Base-by-base conservation (phyloP, 768 basidiomycete species). In the Serendipita indica region DNA sequence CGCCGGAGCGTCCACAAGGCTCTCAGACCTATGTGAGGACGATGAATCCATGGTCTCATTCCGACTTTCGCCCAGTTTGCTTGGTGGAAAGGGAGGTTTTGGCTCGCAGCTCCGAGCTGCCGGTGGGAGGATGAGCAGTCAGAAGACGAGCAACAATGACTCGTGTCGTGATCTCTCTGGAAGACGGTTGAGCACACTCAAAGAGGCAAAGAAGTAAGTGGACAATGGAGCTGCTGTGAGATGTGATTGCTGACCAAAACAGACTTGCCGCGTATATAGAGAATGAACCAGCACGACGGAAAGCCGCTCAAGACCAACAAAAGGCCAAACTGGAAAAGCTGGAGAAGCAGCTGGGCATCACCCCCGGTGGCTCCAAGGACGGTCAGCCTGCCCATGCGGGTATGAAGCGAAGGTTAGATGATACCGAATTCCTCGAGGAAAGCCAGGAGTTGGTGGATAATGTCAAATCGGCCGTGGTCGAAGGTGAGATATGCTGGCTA, bases 61-160 rank as follows among this genome's bases (percentile, higher is more conserved):
- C 1, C 78, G 89, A 0, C 74, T 94, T n/a, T 72, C 78, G 1
- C 84, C 89, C 0, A 75, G 83, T 25, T 67, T 97, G 4, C 75
- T 77, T 2, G 94, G 94, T 52, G 96, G 96, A 18, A 99, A 98
- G 72, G 94, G 96, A 69, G 96, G 94, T 33, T 98, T 99, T 66
- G 96, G 96, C 2, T 89, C 86, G 16, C 92, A 97, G 73, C 76
- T 99, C 63, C 80, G 96, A 69, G 94, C 96, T 0, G 94, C 94
- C 13, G 96, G 96, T 63, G 94, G 96, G 12, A 80, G 94, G 32
- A 99, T 99, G 96, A 89, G 86, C 67, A 87, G 84, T 64, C 89
- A 92, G 73, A 91, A 91, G 75, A 91, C 90, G 22, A 92, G 77
- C 70, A 93, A 92, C 69, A 92, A 92, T 62, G 93, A 98, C 68